A percentile compares a stretch with the other conserved stretches of the same genome.
Conservation (phyloP, 306 rosid genomes). For the Carpinus fangiana region DNA sequence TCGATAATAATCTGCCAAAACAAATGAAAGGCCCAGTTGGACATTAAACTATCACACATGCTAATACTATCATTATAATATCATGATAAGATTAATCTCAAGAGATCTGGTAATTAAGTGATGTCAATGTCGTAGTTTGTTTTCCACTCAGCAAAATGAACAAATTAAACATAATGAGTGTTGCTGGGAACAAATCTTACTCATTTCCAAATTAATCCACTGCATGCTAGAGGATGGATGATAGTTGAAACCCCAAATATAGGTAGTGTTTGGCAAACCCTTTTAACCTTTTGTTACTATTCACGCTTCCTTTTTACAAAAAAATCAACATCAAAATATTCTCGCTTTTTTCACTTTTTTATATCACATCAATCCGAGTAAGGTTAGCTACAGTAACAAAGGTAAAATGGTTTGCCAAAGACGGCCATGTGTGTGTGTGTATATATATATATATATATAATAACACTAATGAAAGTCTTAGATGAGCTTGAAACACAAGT, state of each 20-base stretch:
- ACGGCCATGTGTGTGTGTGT: no score
- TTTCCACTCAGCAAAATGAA: not conserved
- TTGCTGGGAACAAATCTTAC: not conserved
- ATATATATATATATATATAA: not conserved
- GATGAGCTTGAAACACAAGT: not conserved
- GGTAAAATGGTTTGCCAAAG: no score
- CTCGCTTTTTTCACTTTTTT: no score
- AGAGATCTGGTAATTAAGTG: not conserved
- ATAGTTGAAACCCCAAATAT: not conserved
- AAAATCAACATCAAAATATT: no score
- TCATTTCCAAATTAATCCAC: not conserved
- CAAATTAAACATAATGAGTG: not conserved
- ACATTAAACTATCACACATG: not conserved
- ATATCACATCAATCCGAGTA: no score
- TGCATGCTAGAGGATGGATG: not conserved
- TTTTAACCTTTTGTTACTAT: no score
- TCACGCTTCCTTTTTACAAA: no score
- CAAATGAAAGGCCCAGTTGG: constrained; percentile 10
- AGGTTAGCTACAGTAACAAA: no score
- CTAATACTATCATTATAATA: not conserved
- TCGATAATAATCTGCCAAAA: constrained; percentile 62
- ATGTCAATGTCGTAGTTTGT: not conserved
- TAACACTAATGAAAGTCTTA: not conserved
- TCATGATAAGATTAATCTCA: not conserved
- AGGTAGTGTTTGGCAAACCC: no score